Evolutionary conservation across 768 basidiomycete genomes (phyloP).

Genomic region (Rubroboletus pulcherrimus): DNA sequence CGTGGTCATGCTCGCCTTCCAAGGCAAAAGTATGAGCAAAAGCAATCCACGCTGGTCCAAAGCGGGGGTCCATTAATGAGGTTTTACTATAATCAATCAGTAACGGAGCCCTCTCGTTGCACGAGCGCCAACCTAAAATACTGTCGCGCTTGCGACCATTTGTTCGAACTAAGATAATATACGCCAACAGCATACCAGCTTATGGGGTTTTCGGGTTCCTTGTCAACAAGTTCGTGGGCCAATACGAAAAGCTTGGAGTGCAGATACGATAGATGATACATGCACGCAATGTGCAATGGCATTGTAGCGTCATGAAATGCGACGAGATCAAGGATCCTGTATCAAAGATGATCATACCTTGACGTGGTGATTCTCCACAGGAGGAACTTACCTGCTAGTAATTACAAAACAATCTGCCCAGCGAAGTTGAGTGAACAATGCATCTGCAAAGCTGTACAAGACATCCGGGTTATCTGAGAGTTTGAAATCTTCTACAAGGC

Average conservation of each 20-base stretch:
- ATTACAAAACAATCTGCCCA: slow-evolving; percentile 94
- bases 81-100: slow-evolving; percentile 66
- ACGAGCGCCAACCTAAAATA: slow-evolving; percentile 78
- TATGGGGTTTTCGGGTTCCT: slow-evolving; percentile 86
- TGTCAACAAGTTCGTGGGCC: slow-evolving; percentile 93
- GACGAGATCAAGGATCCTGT: slow-evolving; percentile 81
- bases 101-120: not conserved
- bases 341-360: not conserved
- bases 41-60: slow-evolving; percentile 95
- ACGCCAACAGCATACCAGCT: slow-evolving; percentile 99
- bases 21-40: slow-evolving; percentile 97
- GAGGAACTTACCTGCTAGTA: slow-evolving; percentile 60
- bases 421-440: slow-evolving; percentile 79
- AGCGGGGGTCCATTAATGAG: slow-evolving; percentile 92
- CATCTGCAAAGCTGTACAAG: slow-evolving; percentile 85
- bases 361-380: not conserved
- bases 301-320: slow-evolving; percentile 85
- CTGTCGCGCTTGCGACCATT: slow-evolving; percentile 88
- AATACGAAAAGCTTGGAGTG: slow-evolving; percentile 93
- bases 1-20: slow-evolving; percentile 98
- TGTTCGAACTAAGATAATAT: slow-evolving; percentile 86
- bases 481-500: slow-evolving; percentile 79
- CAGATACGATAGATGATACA: slow-evolving; percentile 91
- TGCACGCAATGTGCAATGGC: slow-evolving; percentile 94
- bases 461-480: slow-evolving; percentile 92